Base-by-base conservation (phyloP, 345 rosid species). In the Draba incana region DNA sequence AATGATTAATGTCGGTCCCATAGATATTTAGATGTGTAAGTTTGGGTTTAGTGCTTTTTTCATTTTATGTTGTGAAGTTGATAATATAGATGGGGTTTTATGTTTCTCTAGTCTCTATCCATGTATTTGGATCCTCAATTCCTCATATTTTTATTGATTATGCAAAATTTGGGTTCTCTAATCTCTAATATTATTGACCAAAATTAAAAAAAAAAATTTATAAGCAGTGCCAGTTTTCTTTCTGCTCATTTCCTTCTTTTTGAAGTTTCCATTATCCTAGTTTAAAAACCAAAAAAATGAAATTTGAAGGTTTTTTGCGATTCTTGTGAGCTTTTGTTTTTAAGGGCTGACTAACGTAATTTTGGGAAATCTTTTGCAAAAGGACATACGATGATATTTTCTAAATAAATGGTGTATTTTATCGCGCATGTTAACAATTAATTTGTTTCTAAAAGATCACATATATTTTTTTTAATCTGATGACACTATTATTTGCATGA, bases 1-100 rank as follows among this genome's bases (percentile, higher is more conserved):
- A 43, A 66, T 66, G 14, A 60, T 52, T 14, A 60, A 52, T 44
- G 57, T 74, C 50, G 77, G 72, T 23, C 72, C 77, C 72, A 60
- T 59, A 33, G 3, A 31, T 66, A 20, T 58, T 39, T 62, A 45
- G 47, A 62, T 53, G 54, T 49, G 59, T 33, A 73, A 43, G 75
- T 45, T 64, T 37, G 16, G 43, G 56, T 51, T 74, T 25, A 58
- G 43, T 59, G 68, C 57, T 8, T 47, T 52, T 10, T 37, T 20
- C 6, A 12, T 31, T 31, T 13, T 49, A 20, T 20, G 31, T 9
- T 30, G 12, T 30, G 50, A 57, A 59, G 8, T 59, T 41, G 13
- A 24, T 62, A 33, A 20, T 70, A 3, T 10, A 53, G 45, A 6
- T 33, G 10, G 20, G 61, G 37, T 30, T 43, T 33, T 15, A 27